A percentile compares a stretch with the other conserved stretches of the same genome.
Evolutionary conservation across 371 early-diverging fungal genomes (phyloP).

Genomic region (Thermomucor indicae-seudaticae): DNA sequence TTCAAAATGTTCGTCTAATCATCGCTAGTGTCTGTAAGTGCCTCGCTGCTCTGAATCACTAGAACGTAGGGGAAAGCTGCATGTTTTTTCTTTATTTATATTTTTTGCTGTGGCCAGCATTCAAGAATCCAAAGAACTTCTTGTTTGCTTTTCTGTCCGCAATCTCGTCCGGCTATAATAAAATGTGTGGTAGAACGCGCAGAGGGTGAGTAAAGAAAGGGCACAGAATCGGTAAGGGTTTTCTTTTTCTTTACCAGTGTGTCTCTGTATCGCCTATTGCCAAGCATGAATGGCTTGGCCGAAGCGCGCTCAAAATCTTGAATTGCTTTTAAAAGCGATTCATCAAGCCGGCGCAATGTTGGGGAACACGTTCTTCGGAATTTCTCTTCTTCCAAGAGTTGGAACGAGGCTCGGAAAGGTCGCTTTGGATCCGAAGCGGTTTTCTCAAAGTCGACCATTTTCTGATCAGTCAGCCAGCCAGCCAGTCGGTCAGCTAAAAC

Average conservation of each 20-base stretch:
- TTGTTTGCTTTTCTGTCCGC: slow-evolving; percentile 64
- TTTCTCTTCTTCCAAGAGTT: slow-evolving; percentile 82
- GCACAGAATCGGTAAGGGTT: not conserved
- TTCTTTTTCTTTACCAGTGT: slow-evolving; percentile 25
- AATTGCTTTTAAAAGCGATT: slow-evolving; percentile 54
- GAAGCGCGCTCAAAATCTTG: slow-evolving; percentile 48
- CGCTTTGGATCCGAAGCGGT: slow-evolving; percentile 83
- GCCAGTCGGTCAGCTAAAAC: no score
- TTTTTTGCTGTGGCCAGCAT: no score
- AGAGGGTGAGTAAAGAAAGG: slow-evolving; percentile 4
- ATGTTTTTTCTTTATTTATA: no score
- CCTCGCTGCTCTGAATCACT: no score
- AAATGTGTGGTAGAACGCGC: no score
- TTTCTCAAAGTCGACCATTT: slow-evolving; percentile 85
- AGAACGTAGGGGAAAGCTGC: no score
- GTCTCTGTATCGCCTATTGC: slow-evolving; percentile 46
- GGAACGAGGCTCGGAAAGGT: slow-evolving; percentile 78
- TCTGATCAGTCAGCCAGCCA: no score
- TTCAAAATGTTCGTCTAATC: no score
- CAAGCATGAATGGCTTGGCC: slow-evolving; percentile 52
- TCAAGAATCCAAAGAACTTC: slow-evolving; percentile 68
- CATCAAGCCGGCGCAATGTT: slow-evolving; percentile 71
- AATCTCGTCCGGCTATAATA: slow-evolving; percentile 64
- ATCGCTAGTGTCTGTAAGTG: no score
- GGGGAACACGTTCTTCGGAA: slow-evolving; percentile 85